Evolutionary conservation across 75 land plant genomes (phyloP).

Genomic region (Selaginella moellendorffii): DNA sequence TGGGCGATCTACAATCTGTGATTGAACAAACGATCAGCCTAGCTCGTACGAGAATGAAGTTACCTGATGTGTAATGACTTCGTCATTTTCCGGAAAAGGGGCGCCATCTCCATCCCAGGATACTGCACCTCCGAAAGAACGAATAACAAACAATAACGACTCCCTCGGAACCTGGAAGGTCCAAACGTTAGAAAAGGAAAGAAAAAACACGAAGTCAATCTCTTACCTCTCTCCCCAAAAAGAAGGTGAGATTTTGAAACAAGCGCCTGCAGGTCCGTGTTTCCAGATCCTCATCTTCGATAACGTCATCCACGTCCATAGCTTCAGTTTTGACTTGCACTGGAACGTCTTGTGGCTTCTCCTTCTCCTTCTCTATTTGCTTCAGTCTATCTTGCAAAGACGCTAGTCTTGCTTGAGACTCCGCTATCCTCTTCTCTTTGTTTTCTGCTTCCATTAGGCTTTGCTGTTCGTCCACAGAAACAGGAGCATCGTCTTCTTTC

Average conservation of each 20-base stretch:
- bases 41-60: too few species aligned
- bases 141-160: constrained; percentile 75
- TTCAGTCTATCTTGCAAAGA: constrained; percentile 72
- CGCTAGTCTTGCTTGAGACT: constrained; percentile 52
- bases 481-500: constrained; percentile 1
- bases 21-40: not conserved
- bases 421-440: constrained; percentile 19
- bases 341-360: not conserved
- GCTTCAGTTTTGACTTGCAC: constrained; percentile 28
- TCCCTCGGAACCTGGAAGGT: constrained; percentile 72
- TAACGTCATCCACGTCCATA: constrained; percentile 11
- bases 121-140: constrained; percentile 77
- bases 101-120: constrained; percentile 96
- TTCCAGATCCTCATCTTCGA: constrained; percentile 56
- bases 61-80: constrained; percentile 87
- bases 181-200: constrained; percentile 3
- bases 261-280: constrained; percentile 44
- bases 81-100: constrained; percentile 66
- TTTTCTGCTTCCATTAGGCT: constrained; percentile 27
- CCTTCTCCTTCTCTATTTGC: constrained; percentile 31
- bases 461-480: constrained; percentile 13
- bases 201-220: not conserved
- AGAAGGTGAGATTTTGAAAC: constrained; percentile 62
- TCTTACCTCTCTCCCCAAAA: constrained; percentile 67
- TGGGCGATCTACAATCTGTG: constrained; percentile 90